These are phyloP conservation scores for Adansonia digitata DNA, from an alignment of 345 rosid genomes.

Conservation along the genomic window DNA sequence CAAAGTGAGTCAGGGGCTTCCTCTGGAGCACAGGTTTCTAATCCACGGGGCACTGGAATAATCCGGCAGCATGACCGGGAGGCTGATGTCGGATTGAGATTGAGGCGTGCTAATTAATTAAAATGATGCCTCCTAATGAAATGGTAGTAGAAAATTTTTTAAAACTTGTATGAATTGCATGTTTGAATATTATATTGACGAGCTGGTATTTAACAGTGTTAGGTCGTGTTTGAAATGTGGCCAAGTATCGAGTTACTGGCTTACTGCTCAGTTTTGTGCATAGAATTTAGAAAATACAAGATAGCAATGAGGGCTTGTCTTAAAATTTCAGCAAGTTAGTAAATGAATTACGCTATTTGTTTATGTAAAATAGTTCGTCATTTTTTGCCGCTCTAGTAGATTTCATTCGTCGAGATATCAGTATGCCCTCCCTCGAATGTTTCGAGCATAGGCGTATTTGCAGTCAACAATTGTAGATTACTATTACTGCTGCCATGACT, in stretches of 20 bases:
- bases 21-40: conserved; percentile 20
- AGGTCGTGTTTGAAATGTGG: background rate
- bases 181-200: background rate
- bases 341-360: background rate
- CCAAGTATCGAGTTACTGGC: background rate
- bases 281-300: background rate
- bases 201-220: background rate
- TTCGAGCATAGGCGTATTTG: background rate
- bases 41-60: conserved; percentile 25
- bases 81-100: conserved; percentile 53
- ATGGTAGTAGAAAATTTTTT: background rate
- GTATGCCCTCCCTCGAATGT: too few species aligned
- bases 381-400: background rate
- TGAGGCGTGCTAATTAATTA: conserved; percentile 43
- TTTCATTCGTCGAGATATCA: too few species aligned
- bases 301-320: background rate
- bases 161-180: background rate
- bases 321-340: background rate
- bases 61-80: conserved; percentile 36
- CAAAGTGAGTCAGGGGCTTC: conserved; percentile 25
- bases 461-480: background rate
- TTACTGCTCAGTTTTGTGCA: conserved; percentile 1
- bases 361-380: background rate
- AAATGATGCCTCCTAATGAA: conserved; percentile 19
- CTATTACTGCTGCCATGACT: background rate